These are phyloP conservation scores for Podospora comata DNA, from an alignment of 495 filamentous ascomycete genomes.

Conservation along the genomic window DNA sequence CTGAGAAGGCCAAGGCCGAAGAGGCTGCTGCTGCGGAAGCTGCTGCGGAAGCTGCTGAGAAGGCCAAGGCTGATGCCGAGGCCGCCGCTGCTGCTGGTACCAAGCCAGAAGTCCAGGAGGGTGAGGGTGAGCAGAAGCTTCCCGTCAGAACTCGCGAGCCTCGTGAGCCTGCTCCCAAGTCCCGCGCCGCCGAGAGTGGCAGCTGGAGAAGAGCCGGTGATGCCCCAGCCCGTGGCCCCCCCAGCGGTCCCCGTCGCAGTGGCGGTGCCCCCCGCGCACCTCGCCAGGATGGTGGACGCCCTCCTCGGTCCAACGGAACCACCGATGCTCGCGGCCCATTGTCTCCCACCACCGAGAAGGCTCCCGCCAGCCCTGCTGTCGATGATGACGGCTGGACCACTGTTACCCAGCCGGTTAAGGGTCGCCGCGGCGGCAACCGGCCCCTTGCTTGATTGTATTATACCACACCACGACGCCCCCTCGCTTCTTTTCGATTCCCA, in stretches of 20 bases:
- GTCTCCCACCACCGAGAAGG: conserved; percentile 30
- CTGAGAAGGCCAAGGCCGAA: conserved; percentile 40
- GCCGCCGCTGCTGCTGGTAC: conserved; percentile 31
- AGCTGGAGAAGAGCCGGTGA: conserved; percentile 51
- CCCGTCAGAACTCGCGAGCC: conserved; percentile 29
- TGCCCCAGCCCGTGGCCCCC: conserved; percentile 37
- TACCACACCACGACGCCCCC: conserved; percentile 1
- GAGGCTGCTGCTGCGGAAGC: conserved; percentile 42
- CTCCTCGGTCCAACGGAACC: conserved; percentile 46
- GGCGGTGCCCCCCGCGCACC: conserved; percentile 45
- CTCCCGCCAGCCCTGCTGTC: conserved; percentile 31
- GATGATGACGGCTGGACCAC: conserved; percentile 81
- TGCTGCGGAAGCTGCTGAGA: conserved; percentile 65
- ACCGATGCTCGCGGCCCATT: conserved; percentile 31
- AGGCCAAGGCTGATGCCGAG: conserved; percentile 61
- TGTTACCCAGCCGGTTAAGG: conserved; percentile 52
- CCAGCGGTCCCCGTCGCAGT: conserved; percentile 37
- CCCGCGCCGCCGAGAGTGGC: conserved; percentile 47
- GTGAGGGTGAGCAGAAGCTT: conserved; percentile 35
- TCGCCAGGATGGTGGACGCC: conserved; percentile 40
- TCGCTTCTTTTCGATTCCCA: conserved; percentile 3
- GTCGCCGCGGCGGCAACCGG: conserved; percentile 41
- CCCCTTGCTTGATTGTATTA: conserved; percentile 26
- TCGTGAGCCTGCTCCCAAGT: conserved; percentile 32
- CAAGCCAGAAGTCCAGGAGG: conserved; percentile 48